phyloP scores from a whole-genome alignment of 2,329 filamentous ascomycete genomes.

The Nigrograna mackinnonii region DNA sequence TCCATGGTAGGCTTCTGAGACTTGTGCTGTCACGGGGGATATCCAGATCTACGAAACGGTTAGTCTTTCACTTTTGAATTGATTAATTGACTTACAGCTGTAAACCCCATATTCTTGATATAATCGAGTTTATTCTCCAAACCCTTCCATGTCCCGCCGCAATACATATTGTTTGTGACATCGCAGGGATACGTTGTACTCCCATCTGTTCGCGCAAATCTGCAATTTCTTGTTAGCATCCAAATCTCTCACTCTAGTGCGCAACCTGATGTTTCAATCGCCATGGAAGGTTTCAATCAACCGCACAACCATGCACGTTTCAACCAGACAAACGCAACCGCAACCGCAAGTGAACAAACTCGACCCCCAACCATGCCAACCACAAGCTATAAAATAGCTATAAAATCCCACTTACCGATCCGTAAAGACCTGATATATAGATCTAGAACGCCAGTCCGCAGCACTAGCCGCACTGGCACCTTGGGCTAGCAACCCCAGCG shows the following conservation, averaged over 20 bases:
- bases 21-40: constrained; percentile 28
- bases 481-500: neutral
- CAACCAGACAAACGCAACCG: no score
- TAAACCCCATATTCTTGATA: constrained; percentile 53
- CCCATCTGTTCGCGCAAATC: constrained; percentile 10
- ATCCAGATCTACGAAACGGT: constrained; percentile 39
- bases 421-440: constrained; percentile 13
- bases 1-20: constrained; percentile 49
- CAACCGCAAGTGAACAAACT: no score
- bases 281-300: no score
- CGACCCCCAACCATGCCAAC: no score
- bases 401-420: constrained; percentile 8
- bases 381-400: no score
- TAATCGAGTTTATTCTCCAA: constrained; percentile 50
- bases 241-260: no score
- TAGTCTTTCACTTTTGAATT: neutral
- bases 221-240: no score
- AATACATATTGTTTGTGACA: constrained; percentile 32
- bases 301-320: no score
- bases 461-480: constrained; percentile 2
- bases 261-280: no score
- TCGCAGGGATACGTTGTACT: constrained; percentile 10
- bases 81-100: constrained; percentile 24
- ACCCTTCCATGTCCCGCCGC: constrained; percentile 52
- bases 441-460: constrained; percentile 9